Percentiles rank a stretch among this genome's conserved stretches.
Conservation (phyloP, 257 asterid species). For the Scutellaria galericulata region DNA sequence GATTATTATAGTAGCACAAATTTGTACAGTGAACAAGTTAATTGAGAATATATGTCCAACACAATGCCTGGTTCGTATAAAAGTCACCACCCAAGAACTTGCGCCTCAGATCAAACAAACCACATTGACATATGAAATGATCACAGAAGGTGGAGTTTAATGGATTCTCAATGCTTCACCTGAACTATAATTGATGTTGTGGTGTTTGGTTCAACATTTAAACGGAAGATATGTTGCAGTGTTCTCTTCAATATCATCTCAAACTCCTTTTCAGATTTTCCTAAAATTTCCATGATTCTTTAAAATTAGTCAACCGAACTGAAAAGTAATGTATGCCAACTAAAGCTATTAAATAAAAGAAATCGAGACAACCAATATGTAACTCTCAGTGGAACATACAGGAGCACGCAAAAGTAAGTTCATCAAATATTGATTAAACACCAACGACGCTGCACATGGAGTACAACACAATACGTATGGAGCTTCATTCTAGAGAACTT, state of each 20-base stretch:
- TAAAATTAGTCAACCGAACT: conserved; percentile 21
- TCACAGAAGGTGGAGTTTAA: conserved; percentile 10
- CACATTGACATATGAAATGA: not conserved
- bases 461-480: not conserved
- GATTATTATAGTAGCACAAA: not conserved
- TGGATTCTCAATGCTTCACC: conserved; percentile 49
- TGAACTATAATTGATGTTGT: conserved; percentile 84
- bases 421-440: not conserved
- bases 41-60: not conserved
- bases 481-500: conserved; percentile 15
- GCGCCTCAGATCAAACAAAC: not conserved
- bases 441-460: conserved; percentile 1
- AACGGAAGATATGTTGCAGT: conserved; percentile 74
- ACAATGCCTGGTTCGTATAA: conserved; percentile 10
- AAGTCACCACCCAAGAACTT: not conserved
- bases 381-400: conserved; percentile 4
- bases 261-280: conserved; percentile 82
- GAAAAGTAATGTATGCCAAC: not conserved
- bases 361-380: not conserved
- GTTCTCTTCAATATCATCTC: conserved; percentile 96
- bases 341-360: not conserved
- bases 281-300: conserved; percentile 43
- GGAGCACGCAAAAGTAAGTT: conserved; percentile 7
- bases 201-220: conserved; percentile 87
- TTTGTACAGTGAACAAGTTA: not conserved